A percentile compares a stretch with the other conserved stretches of the same genome.
phyloP scores from a whole-genome alignment of 176 grass and related monocot genomes.

The Lolium multiflorum region DNA sequence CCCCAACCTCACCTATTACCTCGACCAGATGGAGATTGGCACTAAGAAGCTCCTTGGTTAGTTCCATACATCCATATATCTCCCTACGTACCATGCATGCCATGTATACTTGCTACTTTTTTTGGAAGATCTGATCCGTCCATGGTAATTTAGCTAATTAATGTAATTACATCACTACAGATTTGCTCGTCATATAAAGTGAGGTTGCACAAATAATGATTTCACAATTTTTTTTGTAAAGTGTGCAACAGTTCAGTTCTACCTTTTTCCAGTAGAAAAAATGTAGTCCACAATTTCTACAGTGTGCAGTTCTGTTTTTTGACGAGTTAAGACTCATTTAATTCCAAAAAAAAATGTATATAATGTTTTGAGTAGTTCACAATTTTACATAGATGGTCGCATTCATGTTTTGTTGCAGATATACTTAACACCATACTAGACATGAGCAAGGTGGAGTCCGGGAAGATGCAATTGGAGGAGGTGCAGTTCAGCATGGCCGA shows the following conservation, averaged over 20 bases:
- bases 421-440: slow-evolving; percentile 84
- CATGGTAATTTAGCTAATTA: neutral
- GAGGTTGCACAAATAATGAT: neutral
- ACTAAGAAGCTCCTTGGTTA: slow-evolving; percentile 72
- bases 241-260: neutral
- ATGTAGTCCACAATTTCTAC: too few relatives aligned
- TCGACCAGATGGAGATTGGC: slow-evolving; percentile 58
- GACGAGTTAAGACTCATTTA: neutral
- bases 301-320: neutral
- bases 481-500: slow-evolving; percentile 66
- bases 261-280: neutral
- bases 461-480: slow-evolving; percentile 77
- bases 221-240: neutral
- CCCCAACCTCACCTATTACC: slow-evolving; percentile 48
- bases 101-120: neutral
- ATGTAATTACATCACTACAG: neutral
- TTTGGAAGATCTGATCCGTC: neutral
- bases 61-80: neutral
- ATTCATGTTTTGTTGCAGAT: slow-evolving; percentile 35
- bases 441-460: slow-evolving; percentile 82
- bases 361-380: neutral
- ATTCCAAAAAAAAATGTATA: neutral
- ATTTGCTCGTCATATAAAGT: neutral
- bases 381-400: neutral
- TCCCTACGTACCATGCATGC: neutral